Percentiles rank a stretch among this genome's conserved stretches.
These are phyloP conservation scores for Gossypium schwendimanii DNA, from an alignment of 441 rosid genomes.

Conservation along the genomic window DNA sequence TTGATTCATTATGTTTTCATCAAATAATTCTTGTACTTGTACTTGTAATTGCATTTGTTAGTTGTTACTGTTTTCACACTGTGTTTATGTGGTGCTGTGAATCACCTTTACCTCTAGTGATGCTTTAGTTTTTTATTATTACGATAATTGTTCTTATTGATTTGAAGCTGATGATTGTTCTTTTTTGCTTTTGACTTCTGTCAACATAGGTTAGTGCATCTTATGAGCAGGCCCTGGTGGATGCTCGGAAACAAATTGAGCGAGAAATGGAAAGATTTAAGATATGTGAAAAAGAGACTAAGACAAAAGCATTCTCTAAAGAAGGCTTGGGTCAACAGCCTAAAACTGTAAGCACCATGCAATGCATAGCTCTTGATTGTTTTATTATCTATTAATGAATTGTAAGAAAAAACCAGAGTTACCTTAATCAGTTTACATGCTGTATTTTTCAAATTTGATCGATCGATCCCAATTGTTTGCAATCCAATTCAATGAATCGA, in stretches of 20 bases:
- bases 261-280: slow-evolving; percentile 98
- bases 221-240: slow-evolving; percentile 90
- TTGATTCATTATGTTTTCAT: neutral
- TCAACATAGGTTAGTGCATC: slow-evolving; percentile 85
- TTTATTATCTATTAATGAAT: neutral
- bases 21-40: neutral
- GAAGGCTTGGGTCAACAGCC: slow-evolving; percentile 75
- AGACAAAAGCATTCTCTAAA: slow-evolving; percentile 99
- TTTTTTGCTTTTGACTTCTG: slow-evolving; percentile 15
- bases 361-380: neutral
- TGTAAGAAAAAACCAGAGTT: neutral
- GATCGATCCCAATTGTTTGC: too few relatives aligned
- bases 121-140: neutral
- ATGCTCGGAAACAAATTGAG: slow-evolving; percentile 80
- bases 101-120: too few relatives aligned
- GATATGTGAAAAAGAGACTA: slow-evolving; percentile 97
- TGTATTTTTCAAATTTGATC: too few relatives aligned
- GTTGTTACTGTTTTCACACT: neutral
- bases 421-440: too few relatives aligned
- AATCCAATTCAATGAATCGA: too few relatives aligned
- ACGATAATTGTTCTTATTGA: neutral
- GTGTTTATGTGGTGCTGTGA: neutral
- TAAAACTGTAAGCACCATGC: slow-evolving; percentile 10
- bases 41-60: neutral
- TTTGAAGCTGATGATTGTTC: slow-evolving; percentile 22